Evolutionary conservation across 176 grass and related monocot genomes (phyloP), one percentile per base, ranked within the genome.

Genomic region (Hsuehochloa calcarea): DNA sequence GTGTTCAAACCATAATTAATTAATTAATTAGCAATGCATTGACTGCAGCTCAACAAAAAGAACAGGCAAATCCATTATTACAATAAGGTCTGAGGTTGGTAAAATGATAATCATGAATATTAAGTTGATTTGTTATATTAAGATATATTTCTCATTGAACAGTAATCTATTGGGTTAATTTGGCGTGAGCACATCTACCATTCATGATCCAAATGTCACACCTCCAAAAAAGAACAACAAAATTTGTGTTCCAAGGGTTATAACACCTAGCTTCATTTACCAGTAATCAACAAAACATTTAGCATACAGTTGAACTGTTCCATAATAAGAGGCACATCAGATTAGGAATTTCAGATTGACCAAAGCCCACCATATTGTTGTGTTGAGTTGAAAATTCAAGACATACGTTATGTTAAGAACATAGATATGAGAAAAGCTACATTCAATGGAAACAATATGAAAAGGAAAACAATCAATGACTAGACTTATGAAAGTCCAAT

Each of bases 61-160:
- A n/a, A 45, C 22, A 12, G 1, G 40, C 6, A 52, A 70, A 58
- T 45, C 20, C 52, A 25, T 76, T 59, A 40, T 58, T n/a, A 58
- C 39, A 22, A 59, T 23, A 59, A 56, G 34, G 29, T 52, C 52
- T n/a, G 19, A 25, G 11, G 51, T 59, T 59, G 20, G 34, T 59
- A 49, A 49, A 49, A 49, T 49, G 35, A 76, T 40, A 59, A 76
- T 19, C 31, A 76, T 58, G 20, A 25, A 34, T 51, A 34, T 47
- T 73, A 38, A 13, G 73, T 75, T 39, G 27, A 56, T 23, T 39
- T 75, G 34, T 56, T 22, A 38, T n/a, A 50, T 55, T 75, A 31
- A 55, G 29, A 75, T 75, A 75, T 75, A 55, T 20, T 75, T 75
- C 4, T 75, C 50, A 56, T 52, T 75, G 29, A 75, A 55, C 47